Base-by-base conservation (phyloP, 31 red algal species). In the Bonnemaisonia californica region DNA sequence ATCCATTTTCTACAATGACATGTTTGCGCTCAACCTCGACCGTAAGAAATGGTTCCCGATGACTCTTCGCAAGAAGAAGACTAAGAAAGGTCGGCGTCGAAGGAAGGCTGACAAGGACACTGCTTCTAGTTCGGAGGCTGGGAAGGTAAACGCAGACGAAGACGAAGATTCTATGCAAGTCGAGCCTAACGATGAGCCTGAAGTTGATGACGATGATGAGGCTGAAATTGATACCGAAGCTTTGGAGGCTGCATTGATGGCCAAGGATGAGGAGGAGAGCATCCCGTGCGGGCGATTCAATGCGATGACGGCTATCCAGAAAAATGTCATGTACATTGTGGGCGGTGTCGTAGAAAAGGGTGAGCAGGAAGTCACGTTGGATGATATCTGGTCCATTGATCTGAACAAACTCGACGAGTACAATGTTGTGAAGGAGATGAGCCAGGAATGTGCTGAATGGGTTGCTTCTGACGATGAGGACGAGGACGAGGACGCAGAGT, bases 371-470 rank as follows among this genome's bases (percentile, higher is more conserved):
- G 77, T 89, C n/a, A 88, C 84, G 8, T 42, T 94, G 38, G 91
- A 94, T 64, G 91, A 94, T 51, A 78, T 94, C 19, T 94, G 91
- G 91, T 80, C 91, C 11, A 76, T 94, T 27, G 91, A 94, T 56
- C 79, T 94, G 19, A 82, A 84, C 31, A 85, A 87, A 35, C 55
- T 94, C 18, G 82, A 94, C 4, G 84, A 82, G 47, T 94, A 71
- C 32, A 80, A 54, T 45, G 66, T 77, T 45, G 62, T 94, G 47
- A 85, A 94, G 75, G 27, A 68, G 38, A 45, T 94, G 71, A 80
- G 75, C 35, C 59, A 66, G 32, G 76, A 63, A 11, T 84, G 80
- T 24, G 38, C 77, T n/a, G 91, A 80, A 62, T 94, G 91, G 91
- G 56, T 88, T 33, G 91, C 70, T 35, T 94, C 91, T 62, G 91